Conservation (phyloP, 768 basidiomycete species). For the Mycena galericulata region DNA sequence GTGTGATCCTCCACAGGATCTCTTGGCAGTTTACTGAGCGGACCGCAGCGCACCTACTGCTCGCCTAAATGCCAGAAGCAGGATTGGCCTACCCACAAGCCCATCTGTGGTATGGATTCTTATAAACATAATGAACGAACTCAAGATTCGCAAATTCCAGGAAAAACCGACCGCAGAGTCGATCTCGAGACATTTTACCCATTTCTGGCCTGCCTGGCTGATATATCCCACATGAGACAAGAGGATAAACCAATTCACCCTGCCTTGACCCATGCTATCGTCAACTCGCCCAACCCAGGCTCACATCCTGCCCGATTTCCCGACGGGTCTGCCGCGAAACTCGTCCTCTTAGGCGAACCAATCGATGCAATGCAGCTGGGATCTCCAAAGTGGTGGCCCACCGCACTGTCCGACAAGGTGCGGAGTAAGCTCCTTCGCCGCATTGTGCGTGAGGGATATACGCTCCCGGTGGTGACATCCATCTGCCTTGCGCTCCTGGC, state of each 20-base stretch:
- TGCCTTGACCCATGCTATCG: constrained; percentile 33
- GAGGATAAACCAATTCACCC: constrained; percentile 25
- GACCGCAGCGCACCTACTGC: constrained; percentile 44
- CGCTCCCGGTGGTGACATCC: constrained; percentile 48
- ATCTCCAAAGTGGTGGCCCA: constrained; percentile 49
- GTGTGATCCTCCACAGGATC: constrained; percentile 11
- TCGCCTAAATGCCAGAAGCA: constrained; percentile 46
- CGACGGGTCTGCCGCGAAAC: constrained; percentile 32
- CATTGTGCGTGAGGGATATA: constrained; percentile 48
- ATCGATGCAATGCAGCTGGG: neutral
- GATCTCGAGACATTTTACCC: constrained; percentile 47
- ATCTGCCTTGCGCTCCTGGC: constrained; percentile 49
- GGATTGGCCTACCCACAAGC: constrained; percentile 48
- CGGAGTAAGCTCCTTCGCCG: constrained; percentile 45
- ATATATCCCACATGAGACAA: constrained; percentile 32
- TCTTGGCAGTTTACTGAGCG: neutral
- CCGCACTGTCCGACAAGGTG: constrained; percentile 39
- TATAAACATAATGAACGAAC: neutral
- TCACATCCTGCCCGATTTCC: constrained; percentile 17
- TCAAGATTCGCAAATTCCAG: constrained; percentile 27
- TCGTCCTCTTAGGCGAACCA: constrained; percentile 32
- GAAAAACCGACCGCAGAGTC: constrained; percentile 51
- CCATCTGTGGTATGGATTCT: constrained; percentile 40
- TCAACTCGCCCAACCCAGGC: constrained; percentile 33
- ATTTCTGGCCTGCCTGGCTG: constrained; percentile 41